Evolutionary conservation across 73 alveolate species (phyloP), one percentile per base, ranked within the genome.

Genomic region (Paramecium primaurelia): DNA sequence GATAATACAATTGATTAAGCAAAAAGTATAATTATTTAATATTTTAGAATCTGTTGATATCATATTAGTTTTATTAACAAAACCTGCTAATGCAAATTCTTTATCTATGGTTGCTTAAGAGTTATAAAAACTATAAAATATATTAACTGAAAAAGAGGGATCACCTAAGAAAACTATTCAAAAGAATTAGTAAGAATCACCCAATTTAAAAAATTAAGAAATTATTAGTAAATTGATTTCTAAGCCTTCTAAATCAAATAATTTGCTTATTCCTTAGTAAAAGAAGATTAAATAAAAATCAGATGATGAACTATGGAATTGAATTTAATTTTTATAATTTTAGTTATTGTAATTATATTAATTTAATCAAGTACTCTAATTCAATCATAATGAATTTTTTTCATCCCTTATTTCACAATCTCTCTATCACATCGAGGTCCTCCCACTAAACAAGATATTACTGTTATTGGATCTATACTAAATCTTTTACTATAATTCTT

Each of bases 341-440:
- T 54, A n/a, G 11, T 54, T 54, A 54, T 18, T 54, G 14, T 16
- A 54, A n/a, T 54, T n/a, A 54, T 16, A 54, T 54, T 54, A 54
- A 40, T 40, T 40, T 40, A 40, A 40, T 40, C 49, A 40, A 40
- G 69, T 54, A 54, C 69, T 18, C 69, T 54, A 54, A 1, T 64
- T 64, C 84, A 64, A 32, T 64, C 42, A 64, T 64, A 64, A 16
- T 73, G 54, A 40, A 44, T 47, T 45, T 80, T 80, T 77, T 80
- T 80, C 73, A 80, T 42, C 11, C 91, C 91, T 11, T 80, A 45
- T 49, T 80, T 80, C 12, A 80, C 91, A 26, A 80, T 80, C n/a
- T 80, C 91, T 42, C 91, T 80, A 44, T 80, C 91, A 45, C 91
- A 80, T 42, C 71, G 30, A n/a, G 91, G 16, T 45, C 91, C 91